phyloP scores from a whole-genome alignment of 2,329 filamentous ascomycete species.

The Aspergillus sp. region DNA sequence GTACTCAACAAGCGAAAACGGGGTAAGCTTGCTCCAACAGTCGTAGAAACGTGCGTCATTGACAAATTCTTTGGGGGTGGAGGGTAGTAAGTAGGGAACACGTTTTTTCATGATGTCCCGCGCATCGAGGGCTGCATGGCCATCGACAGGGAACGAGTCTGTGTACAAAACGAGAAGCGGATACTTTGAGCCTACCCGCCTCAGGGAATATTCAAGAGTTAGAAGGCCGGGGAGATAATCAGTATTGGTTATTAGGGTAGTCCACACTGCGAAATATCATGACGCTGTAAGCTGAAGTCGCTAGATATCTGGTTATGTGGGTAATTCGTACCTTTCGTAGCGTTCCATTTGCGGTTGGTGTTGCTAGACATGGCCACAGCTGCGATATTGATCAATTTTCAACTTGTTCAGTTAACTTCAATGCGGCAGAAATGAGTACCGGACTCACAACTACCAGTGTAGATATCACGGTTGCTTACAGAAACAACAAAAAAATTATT shows the following conservation, averaged over 20 bases:
- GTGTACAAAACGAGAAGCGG: slow-evolving; percentile 83
- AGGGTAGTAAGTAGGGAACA: slow-evolving; percentile 72
- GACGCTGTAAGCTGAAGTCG: too few relatives aligned
- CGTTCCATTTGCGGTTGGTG: too few relatives aligned
- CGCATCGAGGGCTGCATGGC: slow-evolving; percentile 66
- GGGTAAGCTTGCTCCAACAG: slow-evolving; percentile 83
- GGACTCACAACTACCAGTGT: too few relatives aligned
- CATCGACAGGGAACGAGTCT: slow-evolving; percentile 68
- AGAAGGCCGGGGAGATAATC: slow-evolving; percentile 79
- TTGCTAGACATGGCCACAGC: too few relatives aligned
- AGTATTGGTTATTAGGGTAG: slow-evolving; percentile 80
- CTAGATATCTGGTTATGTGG: too few relatives aligned
- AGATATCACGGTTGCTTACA: too few relatives aligned
- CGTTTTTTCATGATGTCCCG: slow-evolving; percentile 69
- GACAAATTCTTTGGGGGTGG: slow-evolving; percentile 64
- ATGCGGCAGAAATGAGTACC: too few relatives aligned
- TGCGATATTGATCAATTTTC: too few relatives aligned
- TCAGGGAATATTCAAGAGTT: slow-evolving; percentile 76
- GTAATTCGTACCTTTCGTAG: too few relatives aligned
- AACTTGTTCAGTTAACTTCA: too few relatives aligned
- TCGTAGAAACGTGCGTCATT: slow-evolving; percentile 84
- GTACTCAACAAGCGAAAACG: slow-evolving; percentile 76
- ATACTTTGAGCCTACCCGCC: slow-evolving; percentile 64
- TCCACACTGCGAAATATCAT: slow-evolving; percentile 64
- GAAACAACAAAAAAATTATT: too few relatives aligned